Evolutionary conservation across 2,329 filamentous ascomycete genomes (phyloP).

Genomic region (Verticillium dahliae): DNA sequence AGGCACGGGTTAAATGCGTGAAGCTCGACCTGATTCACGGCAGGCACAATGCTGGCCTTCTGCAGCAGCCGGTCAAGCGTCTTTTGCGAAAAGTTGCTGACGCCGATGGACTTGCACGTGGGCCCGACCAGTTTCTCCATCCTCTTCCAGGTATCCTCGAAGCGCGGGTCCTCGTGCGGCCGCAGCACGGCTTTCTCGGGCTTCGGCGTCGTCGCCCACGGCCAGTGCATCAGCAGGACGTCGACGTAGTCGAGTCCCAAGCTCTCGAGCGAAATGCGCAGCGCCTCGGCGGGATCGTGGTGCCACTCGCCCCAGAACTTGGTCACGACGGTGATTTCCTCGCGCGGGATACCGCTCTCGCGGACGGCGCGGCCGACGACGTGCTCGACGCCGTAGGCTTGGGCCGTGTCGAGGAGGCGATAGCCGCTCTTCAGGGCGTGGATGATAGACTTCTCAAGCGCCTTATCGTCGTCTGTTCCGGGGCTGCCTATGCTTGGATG

Average conservation of each 20-base stretch:
- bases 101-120: constrained; percentile 20
- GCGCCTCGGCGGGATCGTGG: constrained; percentile 18
- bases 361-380: constrained; percentile 23
- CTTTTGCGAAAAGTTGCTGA: constrained; percentile 24
- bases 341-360: constrained; percentile 22
- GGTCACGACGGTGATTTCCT: constrained; percentile 23
- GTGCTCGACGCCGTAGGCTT: constrained; percentile 19
- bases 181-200: constrained; percentile 14
- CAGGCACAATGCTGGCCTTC: constrained; percentile 17
- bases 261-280: constrained; percentile 19
- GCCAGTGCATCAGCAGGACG: constrained; percentile 22
- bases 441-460: constrained; percentile 21
- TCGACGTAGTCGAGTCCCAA: constrained; percentile 24
- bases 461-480: constrained; percentile 12
- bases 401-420: constrained; percentile 22
- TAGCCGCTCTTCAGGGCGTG: constrained; percentile 21
- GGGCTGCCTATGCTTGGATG: constrained; percentile 2
- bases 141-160: constrained; percentile 17
- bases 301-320: constrained; percentile 24
- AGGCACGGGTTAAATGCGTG: constrained; percentile 23
- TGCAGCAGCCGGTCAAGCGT: constrained; percentile 19
- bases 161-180: constrained; percentile 16
- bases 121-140: constrained; percentile 21
- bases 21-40: constrained; percentile 25
- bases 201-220: constrained; percentile 16